These are phyloP conservation scores for Trichoderma asperellum DNA, from an alignment of 2,329 filamentous ascomycete genomes.

Conservation along the genomic window DNA sequence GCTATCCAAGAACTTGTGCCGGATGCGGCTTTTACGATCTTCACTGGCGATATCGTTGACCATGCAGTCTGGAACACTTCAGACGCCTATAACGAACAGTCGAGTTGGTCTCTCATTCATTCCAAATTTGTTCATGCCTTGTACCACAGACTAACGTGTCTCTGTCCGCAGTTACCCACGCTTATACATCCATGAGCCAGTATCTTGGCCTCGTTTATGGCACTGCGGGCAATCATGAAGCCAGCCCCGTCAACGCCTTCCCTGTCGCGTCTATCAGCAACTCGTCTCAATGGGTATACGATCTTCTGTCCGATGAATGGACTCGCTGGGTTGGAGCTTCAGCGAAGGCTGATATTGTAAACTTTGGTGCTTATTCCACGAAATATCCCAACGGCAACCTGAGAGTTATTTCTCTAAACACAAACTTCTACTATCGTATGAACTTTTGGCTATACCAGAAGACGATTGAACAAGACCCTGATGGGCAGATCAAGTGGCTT, in stretches of 20 bases:
- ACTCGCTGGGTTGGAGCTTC: constrained; percentile 49
- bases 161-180: constrained; percentile 44
- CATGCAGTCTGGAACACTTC: constrained; percentile 55
- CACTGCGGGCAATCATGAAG: constrained; percentile 62
- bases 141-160: neutral
- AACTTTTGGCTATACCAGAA: constrained; percentile 61
- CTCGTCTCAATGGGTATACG: constrained; percentile 57
- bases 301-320: constrained; percentile 53
- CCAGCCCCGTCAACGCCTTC: constrained; percentile 57
- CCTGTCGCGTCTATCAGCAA: constrained; percentile 46
- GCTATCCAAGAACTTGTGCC: constrained; percentile 52
- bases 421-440: constrained; percentile 61
- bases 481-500: constrained; percentile 57
- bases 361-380: constrained; percentile 56
- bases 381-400: constrained; percentile 52
- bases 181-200: constrained; percentile 52
- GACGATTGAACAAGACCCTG: constrained; percentile 53
- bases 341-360: constrained; percentile 39
- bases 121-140: neutral
- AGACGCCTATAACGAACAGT: constrained; percentile 38
- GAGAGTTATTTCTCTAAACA: constrained; percentile 63
- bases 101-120: constrained; percentile 34
- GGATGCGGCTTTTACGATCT: constrained; percentile 58
- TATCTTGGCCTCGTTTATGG: constrained; percentile 53
- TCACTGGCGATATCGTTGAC: constrained; percentile 63